Evolutionary conservation across 169 alveolate genomes (phyloP), one percentile per base, ranked within the genome.

Genomic region (Babesia caballi): DNA sequence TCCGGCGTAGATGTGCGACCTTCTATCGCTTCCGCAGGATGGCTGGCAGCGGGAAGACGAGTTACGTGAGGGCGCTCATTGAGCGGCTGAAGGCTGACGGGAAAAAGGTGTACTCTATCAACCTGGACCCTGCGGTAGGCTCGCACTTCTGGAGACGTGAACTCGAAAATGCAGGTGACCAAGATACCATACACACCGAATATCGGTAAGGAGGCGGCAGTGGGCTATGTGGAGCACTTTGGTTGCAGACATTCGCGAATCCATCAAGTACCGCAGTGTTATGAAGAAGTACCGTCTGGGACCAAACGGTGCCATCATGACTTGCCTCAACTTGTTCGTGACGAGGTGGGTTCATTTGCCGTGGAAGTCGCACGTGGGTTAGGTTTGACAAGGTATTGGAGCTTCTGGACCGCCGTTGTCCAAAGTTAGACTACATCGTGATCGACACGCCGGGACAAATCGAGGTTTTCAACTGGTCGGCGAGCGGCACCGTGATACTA

Each of bases 371-470:
- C 19, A 59, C 17, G 21, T n/a, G 35, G 19, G 15, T 15, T 51
- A 82, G 96, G 77, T 94, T 97, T 76, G 98, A 96, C 69, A 94
- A 95, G 75, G 98, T 96, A 3, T 60, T 96, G 72, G 90, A 83
- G 21, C 65, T 96, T 23, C 84, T 96, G 42, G 96, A 92, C 70
- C 73, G 86, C 23, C 88, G 98, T 65, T 73, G 90, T 30, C 53
- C 72, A 12, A 90, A 90, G 28, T 60, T 94, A 61, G 98, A 97
- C 81, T 94, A 91, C 83, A 93, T 97, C 11, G 90, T 97, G 25
- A 88, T 96, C 36, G 99, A 97, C 71, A 96, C 99, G 19, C 99
- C 99, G 3, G 99, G 99, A 6, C 98, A 97, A 83, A 95, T 97
- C 46, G 99, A 97, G 81, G 99, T 96, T 30, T 97, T 97, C 87